phyloP scores from a whole-genome alignment of 2,329 filamentous ascomycete genomes.

The Hysterium pulicare region DNA sequence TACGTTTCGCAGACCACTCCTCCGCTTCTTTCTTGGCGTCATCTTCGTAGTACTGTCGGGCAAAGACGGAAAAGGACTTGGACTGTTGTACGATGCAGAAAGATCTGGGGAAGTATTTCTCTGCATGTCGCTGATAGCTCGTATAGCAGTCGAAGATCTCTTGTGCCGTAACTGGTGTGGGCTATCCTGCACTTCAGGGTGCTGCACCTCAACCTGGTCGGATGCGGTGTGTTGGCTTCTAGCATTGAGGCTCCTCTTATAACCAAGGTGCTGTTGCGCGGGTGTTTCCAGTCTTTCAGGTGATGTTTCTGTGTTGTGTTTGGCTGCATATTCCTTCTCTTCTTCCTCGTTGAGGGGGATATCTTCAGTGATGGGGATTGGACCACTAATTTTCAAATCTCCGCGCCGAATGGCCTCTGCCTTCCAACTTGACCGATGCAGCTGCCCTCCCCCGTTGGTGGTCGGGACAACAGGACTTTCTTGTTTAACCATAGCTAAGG shows the following conservation, averaged over 20 bases:
- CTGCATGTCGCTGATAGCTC: conserved; percentile 22
- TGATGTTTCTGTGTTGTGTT: conserved; percentile 10
- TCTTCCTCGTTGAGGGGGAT: conserved; percentile 33
- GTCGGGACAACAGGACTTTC: conserved; percentile 28
- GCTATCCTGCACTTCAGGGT: conserved; percentile 7
- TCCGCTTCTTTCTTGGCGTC: conserved; percentile 32
- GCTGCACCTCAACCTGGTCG: conserved; percentile 3
- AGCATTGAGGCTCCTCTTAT: conserved; percentile 8
- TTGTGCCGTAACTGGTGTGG: conserved; percentile 14
- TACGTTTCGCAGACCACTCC: conserved; percentile 33
- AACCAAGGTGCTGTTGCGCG: conserved; percentile 10
- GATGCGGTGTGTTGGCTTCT: conserved; percentile 4
- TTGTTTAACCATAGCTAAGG: conserved; percentile 30
- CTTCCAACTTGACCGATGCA: conserved; percentile 38
- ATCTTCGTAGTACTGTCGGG: conserved; percentile 25
- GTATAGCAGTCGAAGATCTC: conserved; percentile 19
- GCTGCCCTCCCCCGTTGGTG: conserved; percentile 25
- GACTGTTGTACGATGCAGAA: conserved; percentile 17
- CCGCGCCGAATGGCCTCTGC: conserved; percentile 38
- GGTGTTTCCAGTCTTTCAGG: conserved; percentile 1
- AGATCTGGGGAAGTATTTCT: conserved; percentile 23
- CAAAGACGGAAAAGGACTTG: conserved; percentile 27
- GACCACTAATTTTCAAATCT: conserved; percentile 37
- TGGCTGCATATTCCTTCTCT: conserved; percentile 28
- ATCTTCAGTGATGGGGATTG: conserved; percentile 37